Percentiles rank a stretch among this genome's conserved stretches.
These are phyloP conservation scores for Epichloe sylvatica DNA, from an alignment of 2,329 filamentous ascomycete species.

Conservation along the genomic window DNA sequence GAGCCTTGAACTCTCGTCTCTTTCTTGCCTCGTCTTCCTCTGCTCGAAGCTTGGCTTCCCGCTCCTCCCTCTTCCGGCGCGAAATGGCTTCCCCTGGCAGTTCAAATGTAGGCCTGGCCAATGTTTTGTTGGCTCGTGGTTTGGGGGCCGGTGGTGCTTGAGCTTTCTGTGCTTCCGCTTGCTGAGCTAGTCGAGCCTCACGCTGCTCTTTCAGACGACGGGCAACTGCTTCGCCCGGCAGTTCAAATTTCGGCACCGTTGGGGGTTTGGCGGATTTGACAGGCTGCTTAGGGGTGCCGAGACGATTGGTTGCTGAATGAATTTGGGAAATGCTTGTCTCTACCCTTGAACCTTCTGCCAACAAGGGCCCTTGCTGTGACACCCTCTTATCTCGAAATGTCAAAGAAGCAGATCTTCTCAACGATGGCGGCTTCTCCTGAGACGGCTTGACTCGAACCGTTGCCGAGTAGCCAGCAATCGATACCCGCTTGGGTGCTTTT, in stretches of 20 bases:
- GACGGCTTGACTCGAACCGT: slow-evolving; percentile 29
- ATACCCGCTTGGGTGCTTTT: slow-evolving; percentile 14
- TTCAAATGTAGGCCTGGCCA: slow-evolving; percentile 44
- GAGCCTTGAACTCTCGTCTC: slow-evolving; percentile 50
- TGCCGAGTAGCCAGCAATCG: slow-evolving; percentile 21
- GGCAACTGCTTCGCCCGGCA: slow-evolving; percentile 48
- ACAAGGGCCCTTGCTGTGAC: slow-evolving; percentile 6
- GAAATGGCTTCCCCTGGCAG: slow-evolving; percentile 51
- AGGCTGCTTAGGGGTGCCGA: slow-evolving; percentile 25
- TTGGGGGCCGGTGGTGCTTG: slow-evolving; percentile 26
- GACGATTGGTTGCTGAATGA: slow-evolving; percentile 9
- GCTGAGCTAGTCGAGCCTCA: slow-evolving; percentile 35
- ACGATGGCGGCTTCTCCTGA: slow-evolving; percentile 21
- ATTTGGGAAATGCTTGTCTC: slow-evolving; percentile 9
- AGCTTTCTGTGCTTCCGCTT: slow-evolving; percentile 21
- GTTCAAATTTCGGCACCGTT: slow-evolving; percentile 44
- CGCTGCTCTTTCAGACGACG: slow-evolving; percentile 43
- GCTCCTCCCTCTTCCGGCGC: slow-evolving; percentile 39
- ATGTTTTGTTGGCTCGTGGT: slow-evolving; percentile 36
- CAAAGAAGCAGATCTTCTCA: slow-evolving; percentile 30
- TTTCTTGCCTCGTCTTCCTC: slow-evolving; percentile 47
- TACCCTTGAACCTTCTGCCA: slow-evolving; percentile 6
- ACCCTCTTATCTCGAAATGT: slow-evolving; percentile 19
- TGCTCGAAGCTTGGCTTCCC: slow-evolving; percentile 38
- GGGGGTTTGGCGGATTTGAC: slow-evolving; percentile 39